Evolutionary conservation across 2,329 filamentous ascomycete genomes (phyloP), one percentile per base, ranked within the genome.

Genomic region (Penicillium olsonii): DNA sequence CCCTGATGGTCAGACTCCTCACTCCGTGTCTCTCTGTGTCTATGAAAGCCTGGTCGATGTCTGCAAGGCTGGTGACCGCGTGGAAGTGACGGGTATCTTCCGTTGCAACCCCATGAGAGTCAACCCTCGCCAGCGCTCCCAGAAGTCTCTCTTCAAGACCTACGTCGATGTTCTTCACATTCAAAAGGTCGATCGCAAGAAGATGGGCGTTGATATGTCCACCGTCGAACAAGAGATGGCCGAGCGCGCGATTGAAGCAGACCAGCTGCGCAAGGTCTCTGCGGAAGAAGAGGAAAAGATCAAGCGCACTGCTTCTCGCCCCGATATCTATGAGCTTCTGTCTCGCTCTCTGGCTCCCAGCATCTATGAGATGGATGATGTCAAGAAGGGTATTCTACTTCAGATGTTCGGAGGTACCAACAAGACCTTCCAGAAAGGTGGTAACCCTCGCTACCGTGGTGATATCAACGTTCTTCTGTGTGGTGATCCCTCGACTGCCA

Each of bases 361-460:
- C 52, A 87, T 99, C 64, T 96, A 95, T 75, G 94, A 99, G 72
- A 88, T 95, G 85, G 94, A 99, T 60, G 94, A 99, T 64, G 91
- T 97, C 40, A 99, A 99, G 79, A 99, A 99, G 75, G 94, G 94
- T 10, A 96, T 99, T 54, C 78, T 99, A 10, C 84, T 99, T 4
- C 94, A 99, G 66, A 83, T 99, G 34, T 99, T 99, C 68, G 92
- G 94, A 31, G 94, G 94, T 48, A 96, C 94, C 27, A 99, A 99
- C 78, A 99, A 99, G 75, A 90, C 89, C 1, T 99, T 99, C 70
- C 84, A 95, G 51, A 97, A 96, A 72, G 94, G 94, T 48, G 94
- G 92, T 50, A 96, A 89, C 65, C 94, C 94, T 6, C 92, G 88
- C 63, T 99, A 99, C 70, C 84, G 94, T 76, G 94, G 94, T 55